Evolutionary conservation across 257 asterid genomes (phyloP), one percentile per base, ranked within the genome.

Genomic region (Solanum appendiculatum): DNA sequence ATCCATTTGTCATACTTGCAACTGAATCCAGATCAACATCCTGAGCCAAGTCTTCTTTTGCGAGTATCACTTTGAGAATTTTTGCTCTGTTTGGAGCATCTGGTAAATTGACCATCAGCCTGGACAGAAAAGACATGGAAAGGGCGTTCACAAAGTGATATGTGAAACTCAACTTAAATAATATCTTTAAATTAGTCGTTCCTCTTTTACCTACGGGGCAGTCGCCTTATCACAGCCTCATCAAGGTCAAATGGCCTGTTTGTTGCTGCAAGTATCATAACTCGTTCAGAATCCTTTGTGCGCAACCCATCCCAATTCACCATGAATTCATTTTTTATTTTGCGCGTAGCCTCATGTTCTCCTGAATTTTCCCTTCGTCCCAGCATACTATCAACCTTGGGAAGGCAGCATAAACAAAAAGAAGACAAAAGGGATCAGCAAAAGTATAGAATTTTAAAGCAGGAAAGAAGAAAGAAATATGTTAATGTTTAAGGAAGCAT

Each of bases 251-350:
- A 97, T 75, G 99, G 98, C 91, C 99, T 93, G 88, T 97, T 97
- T 39, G 99, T 97, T 42, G 98, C 98, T 87, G 99, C 99, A 86
- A 97, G 98, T 56, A 97, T 98, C 83, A 95, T 85, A 60, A 97
- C 98, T 37, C 98, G 92, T 86, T 97, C 99, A 14, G 94, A 93
- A 85, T 97, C 98, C 88, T 97, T 97, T 72, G 98, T 95, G 75
- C 98, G 92, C 80, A 97, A 90, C 34, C 99, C 99, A 89, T 97
- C 99, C 99, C 99, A 97, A 86, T 95, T 94, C 88, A 95, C 93
- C 99, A 97, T 95, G 85, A 97, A 97, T 81, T 97, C 99, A 93
- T 97, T 97, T 93, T 97, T 97, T 98, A 97, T 97, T 91, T 94
- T 94, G 88, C 98, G 98, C 97, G 93, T 94, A 46, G 98, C 97